Evolutionary conservation across 192 early-diverging fungal genomes (phyloP).

Genomic region (Obelidium mucronatum): DNA sequence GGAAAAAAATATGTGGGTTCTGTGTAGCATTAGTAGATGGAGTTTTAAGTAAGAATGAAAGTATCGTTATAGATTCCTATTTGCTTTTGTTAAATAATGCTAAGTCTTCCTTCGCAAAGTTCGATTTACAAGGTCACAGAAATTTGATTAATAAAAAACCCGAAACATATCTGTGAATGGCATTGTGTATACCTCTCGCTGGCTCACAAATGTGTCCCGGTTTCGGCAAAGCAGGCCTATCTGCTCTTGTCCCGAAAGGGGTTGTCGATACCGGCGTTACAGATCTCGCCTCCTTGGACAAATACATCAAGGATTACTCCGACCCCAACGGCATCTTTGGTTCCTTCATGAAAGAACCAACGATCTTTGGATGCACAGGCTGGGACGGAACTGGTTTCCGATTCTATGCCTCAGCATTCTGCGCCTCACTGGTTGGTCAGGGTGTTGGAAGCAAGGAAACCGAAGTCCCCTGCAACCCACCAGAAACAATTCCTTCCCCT

Average conservation of each 20-base stretch:
- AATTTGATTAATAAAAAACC: no score
- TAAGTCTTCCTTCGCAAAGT: no score
- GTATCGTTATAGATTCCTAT: no score
- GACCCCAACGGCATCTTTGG: neutral
- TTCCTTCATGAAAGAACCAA: neutral
- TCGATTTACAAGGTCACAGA: no score
- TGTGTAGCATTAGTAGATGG: no score
- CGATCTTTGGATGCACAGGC: neutral
- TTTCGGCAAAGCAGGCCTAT: no score
- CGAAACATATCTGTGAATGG: no score
- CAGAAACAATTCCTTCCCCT: neutral
- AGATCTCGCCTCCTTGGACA: neutral
- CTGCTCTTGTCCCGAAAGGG: neutral
- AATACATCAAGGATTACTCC: neutral
- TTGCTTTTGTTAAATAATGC: no score
- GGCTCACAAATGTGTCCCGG: no score
- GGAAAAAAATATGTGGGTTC: no score
- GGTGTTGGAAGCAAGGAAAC: slow-evolving; percentile 7
- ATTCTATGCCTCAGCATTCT: neutral
- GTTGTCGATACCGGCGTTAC: neutral
- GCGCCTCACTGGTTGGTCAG: neutral
- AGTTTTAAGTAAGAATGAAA: no score
- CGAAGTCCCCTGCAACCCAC: neutral
- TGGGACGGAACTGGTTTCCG: slow-evolving; percentile 3
- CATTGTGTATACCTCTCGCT: no score